Percentiles rank a stretch among this genome's conserved stretches.
phyloP scores from a whole-genome alignment of 148 eudicot genomes.

The Pharnaceum exiguum region DNA sequence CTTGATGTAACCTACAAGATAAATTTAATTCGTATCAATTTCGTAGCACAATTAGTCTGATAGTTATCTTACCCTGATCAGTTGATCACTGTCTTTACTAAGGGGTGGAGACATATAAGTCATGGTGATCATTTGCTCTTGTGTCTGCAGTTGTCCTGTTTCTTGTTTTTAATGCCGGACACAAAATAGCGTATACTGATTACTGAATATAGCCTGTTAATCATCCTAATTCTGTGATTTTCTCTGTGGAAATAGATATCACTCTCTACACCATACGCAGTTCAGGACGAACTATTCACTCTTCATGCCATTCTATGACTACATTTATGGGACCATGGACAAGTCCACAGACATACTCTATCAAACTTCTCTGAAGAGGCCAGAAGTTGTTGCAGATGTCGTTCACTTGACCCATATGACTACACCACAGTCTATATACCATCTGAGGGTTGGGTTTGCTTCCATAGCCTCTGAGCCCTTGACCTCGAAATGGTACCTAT shows the following conservation, averaged over 20 bases:
- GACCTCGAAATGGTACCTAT: slow-evolving; percentile 57
- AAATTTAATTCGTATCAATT: too few species aligned
- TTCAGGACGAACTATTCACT: slow-evolving; percentile 73
- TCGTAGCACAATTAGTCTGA: too few species aligned
- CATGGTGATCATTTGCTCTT: too few species aligned
- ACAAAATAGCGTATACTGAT: too few species aligned
- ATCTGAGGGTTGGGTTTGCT: slow-evolving; percentile 63
- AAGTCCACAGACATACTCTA: slow-evolving; percentile 42
- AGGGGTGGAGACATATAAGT: too few species aligned
- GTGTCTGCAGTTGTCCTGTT: too few species aligned
- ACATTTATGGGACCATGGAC: slow-evolving; percentile 68
- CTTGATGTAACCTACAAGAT: too few species aligned
- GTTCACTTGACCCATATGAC: slow-evolving; percentile 80
- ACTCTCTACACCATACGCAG: slow-evolving; percentile 79
- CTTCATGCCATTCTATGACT: slow-evolving; percentile 88
- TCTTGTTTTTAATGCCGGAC: too few species aligned
- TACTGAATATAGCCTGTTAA: too few species aligned
- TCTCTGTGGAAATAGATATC: slow-evolving; percentile 36
- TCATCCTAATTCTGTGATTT: too few species aligned
- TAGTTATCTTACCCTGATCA: too few species aligned
- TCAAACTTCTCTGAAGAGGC: slow-evolving; percentile 40
- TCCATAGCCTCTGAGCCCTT: slow-evolving; percentile 58
- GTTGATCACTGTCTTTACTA: too few species aligned
- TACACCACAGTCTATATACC: slow-evolving; percentile 72
- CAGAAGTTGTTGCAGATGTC: slow-evolving; percentile 44